Percentiles rank a stretch among this genome's conserved stretches.
These are phyloP conservation scores for Neurospora sp. DNA, from an alignment of 495 filamentous ascomycete genomes.

Conservation along the genomic window DNA sequence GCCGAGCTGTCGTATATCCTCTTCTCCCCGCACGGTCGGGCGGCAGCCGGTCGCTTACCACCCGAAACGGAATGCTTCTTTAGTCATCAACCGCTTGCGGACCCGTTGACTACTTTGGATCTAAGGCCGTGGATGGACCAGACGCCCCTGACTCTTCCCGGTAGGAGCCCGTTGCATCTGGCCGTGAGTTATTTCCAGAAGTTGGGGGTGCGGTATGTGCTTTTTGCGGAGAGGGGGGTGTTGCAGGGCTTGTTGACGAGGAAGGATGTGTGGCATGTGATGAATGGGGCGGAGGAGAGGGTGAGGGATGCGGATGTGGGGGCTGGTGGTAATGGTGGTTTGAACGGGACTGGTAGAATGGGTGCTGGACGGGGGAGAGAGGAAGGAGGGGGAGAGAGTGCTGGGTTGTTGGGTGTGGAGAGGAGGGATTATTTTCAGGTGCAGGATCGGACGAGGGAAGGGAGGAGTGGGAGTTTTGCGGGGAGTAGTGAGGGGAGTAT, in stretches of 20 bases:
- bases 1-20: slow-evolving; percentile 81
- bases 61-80: slow-evolving; percentile 76
- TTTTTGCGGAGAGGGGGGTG: slow-evolving; percentile 73
- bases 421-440: not conserved
- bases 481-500: slow-evolving; percentile 14
- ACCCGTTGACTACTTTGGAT: slow-evolving; percentile 71
- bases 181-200: slow-evolving; percentile 88
- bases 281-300: slow-evolving; percentile 69
- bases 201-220: slow-evolving; percentile 79
- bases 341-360: not conserved
- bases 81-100: slow-evolving; percentile 68
- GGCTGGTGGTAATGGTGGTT: slow-evolving; percentile 2
- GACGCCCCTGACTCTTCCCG: slow-evolving; percentile 83
- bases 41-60: slow-evolving; percentile 12
- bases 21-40: slow-evolving; percentile 26
- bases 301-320: slow-evolving; percentile 13
- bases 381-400: slow-evolving; percentile 18
- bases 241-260: slow-evolving; percentile 86
- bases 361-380: slow-evolving; percentile 10
- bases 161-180: slow-evolving; percentile 62
- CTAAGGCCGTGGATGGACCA: slow-evolving; percentile 97
- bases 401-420: slow-evolving; percentile 15
- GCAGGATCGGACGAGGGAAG: slow-evolving; percentile 2
- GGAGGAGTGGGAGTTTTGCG: slow-evolving; percentile 10
- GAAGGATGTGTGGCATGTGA: slow-evolving; percentile 94